Evolutionary conservation across 495 filamentous ascomycete genomes (phyloP).

Genomic region (Xanthoparmelia taractica): DNA sequence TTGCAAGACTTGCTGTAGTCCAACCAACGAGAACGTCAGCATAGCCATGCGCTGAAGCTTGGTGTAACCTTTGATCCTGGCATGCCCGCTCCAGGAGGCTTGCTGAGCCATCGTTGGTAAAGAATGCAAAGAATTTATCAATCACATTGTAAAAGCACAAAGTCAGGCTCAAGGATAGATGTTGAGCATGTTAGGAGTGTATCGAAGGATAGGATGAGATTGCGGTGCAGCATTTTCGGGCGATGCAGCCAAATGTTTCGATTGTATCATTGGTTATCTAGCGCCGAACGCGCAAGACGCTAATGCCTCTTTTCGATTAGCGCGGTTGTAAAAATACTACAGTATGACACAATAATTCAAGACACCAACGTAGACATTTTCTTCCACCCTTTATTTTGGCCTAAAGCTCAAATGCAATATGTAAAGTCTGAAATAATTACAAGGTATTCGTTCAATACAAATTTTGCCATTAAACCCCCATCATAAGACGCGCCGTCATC

Average conservation of each 20-base stretch:
- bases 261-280: no score
- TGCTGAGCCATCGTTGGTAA: background rate
- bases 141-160: background rate
- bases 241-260: no score
- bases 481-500: background rate
- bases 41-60: constrained; percentile 81
- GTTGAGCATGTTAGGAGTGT: no score
- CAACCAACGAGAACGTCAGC: constrained; percentile 73
- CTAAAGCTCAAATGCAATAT: background rate
- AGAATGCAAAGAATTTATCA: no score
- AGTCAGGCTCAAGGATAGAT: no score
- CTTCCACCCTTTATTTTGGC: background rate
- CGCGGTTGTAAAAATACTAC: no score
- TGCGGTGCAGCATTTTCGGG: no score
- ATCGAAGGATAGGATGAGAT: no score
- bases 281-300: no score
- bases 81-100: constrained; percentile 40
- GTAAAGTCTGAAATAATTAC: background rate
- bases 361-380: no score
- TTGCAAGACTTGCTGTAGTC: constrained; percentile 58
- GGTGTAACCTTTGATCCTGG: constrained; percentile 70
- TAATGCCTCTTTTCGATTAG: no score
- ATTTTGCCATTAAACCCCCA: background rate
- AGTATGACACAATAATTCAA: no score
- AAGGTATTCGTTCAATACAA: background rate